These are phyloP conservation scores for Takashimella tepidaria DNA, from an alignment of 1,284 basidiomycete genomes.

Conservation along the genomic window DNA sequence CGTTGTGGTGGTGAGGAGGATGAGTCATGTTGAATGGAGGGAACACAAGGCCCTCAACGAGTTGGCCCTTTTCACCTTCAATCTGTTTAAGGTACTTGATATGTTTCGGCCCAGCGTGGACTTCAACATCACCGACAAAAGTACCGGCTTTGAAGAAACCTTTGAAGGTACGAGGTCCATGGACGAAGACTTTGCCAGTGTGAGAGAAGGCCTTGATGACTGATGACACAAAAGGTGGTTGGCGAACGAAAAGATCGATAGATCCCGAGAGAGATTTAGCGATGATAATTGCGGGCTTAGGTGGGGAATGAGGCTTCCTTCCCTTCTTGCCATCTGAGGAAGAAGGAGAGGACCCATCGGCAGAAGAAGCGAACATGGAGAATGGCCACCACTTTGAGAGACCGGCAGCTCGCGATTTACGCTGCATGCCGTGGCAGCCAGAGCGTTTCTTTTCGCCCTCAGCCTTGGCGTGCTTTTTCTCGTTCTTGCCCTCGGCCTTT, in stretches of 20 bases:
- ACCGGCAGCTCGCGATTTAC: neutral
- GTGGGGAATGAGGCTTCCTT: conserved; percentile 12
- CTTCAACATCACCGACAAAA: conserved; percentile 16
- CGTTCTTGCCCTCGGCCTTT: conserved; percentile 14
- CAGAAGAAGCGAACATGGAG: neutral
- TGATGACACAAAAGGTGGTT: conserved; percentile 27
- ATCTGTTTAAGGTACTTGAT: conserved; percentile 19
- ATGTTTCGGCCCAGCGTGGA: conserved; percentile 17
- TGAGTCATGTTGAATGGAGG: conserved; percentile 1
- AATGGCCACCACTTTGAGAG: neutral
- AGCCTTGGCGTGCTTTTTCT: conserved; percentile 10
- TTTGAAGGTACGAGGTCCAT: conserved; percentile 15
- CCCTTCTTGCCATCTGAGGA: neutral
- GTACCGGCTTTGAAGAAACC: conserved; percentile 26
- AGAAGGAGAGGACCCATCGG: conserved; percentile 1
- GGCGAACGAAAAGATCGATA: conserved; percentile 20
- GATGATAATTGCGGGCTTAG: conserved; percentile 22
- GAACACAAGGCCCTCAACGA: conserved; percentile 24
- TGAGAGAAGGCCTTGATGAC: conserved; percentile 48
- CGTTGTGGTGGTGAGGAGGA: conserved; percentile 3
- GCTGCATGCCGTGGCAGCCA: neutral
- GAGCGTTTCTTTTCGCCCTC: neutral
- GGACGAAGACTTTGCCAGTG: conserved; percentile 47
- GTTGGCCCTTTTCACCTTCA: conserved; percentile 16
- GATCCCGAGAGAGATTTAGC: conserved; percentile 25